Base-by-base conservation (phyloP, 305 asterid species). In the Solanum hybrid region DNA sequence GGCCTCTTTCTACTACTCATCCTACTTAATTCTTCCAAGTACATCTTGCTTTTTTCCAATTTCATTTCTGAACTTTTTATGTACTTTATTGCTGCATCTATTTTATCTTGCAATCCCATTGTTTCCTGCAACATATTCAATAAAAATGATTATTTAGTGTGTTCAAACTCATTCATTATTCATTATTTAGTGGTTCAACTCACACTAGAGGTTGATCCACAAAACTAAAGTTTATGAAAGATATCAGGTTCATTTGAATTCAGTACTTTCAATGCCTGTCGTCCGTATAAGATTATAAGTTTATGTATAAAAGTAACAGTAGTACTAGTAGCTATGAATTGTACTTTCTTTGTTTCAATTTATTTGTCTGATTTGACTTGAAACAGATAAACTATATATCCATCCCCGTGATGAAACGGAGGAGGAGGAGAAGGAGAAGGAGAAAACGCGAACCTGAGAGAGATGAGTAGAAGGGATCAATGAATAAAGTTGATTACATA, bases 71-170 rank as follows among this genome's bases (percentile, higher is more conserved):
- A 64, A 75, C 31, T 87, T 35, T 91, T 90, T 38, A 93, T 92
- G 89, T 94, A 85, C 9, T 87, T 89, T 27, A 88, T 89, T 6
- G 92, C 94, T 89, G 90, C 93, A 34, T 92, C 94, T 82, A 94
- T 89, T 90, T 93, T 94, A 56, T 94, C 95, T 0, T 92, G 94
- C 66, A 94, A 79, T 42, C 93, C 38, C 89, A 91, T 69, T 79
- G 77, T 90, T 90, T 91, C 92, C 93, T 94, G 92, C 89, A 89
- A 73, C 27, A 32, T 51, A 56, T 56, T 17, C 69, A 56, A 56
- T 76, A 66, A 35, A 66, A 60, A 19, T 8, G 5, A 51, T 51
- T 51, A 51, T 15, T 51, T 6, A 5, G 8, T 0, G 4, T 1
- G 66, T 17, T 56, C 1, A 51, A 51, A 0, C 3, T 51, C 22